Evolutionary conservation across 1,139 yeast genomes (phyloP), one percentile per base, ranked within the genome.

Genomic region (Kodamaea arcana): DNA sequence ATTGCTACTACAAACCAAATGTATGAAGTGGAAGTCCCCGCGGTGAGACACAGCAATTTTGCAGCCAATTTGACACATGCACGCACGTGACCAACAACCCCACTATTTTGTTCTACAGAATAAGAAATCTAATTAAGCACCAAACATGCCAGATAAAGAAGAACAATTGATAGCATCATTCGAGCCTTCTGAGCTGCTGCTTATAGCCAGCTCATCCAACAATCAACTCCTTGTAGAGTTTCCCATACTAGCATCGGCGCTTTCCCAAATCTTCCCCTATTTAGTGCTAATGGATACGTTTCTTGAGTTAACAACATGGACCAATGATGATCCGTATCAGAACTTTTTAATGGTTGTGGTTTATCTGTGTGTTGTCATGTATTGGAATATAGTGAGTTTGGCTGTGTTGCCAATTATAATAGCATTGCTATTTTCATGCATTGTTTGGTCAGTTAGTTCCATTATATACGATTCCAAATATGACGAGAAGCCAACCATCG

Each of bases 401-500:
- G 47, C 66, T 24, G 41, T 65, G 0, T 44, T 75, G 15, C 81
- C 80, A 0, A 31, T 67, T 2, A 27, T 70, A 12, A 27, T 64
- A 11, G 58, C 66, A 3, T 25, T 66, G 6, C 36, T 50, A 2
- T 65, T 69, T 45, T 59, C 74, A 28, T 60, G 69, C 28, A 29
- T 61, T 5, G 67, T 65, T 17, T 76, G 80, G 80, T 56, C 67
- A 16, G 55, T 70, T 11, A 66, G 63, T 39, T 65, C 73, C 7
- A 61, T 67, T 4, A 50, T 65, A 5, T 60, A 62, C 40, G 78
- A 73, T 40, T 60, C 72, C 24, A 63, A 62, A 40, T 59, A 48
- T 39, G 63, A 63, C 36, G 75, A 67, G 43, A 69, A 63, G 44
- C 82, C 83, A 5, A 76, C 83, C 1, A 54, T 77, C 29, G 82